Percentiles rank a stretch among this genome's conserved stretches.
Evolutionary conservation across 2,329 filamentous ascomycete genomes (phyloP).

Genomic region (Ophiostoma himal-ulmi): DNA sequence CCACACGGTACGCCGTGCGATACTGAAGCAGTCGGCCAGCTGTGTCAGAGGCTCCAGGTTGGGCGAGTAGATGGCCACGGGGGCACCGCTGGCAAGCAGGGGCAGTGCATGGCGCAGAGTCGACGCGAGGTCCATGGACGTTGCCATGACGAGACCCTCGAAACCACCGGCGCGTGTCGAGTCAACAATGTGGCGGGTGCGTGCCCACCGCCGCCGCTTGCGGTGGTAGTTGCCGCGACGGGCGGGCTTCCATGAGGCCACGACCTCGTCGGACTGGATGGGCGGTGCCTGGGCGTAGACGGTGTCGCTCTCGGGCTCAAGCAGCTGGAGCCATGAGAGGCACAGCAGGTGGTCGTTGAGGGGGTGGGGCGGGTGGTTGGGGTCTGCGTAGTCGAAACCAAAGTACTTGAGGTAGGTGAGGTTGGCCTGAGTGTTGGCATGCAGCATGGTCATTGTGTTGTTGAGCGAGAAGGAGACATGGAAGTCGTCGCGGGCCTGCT

Average conservation of each 20-base stretch:
- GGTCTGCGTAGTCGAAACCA: constrained; percentile 67
- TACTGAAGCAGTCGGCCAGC: constrained; percentile 78
- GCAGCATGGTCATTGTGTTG: constrained; percentile 76
- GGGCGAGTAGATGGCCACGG: constrained; percentile 79
- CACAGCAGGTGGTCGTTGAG: constrained; percentile 75
- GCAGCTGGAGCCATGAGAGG: constrained; percentile 85
- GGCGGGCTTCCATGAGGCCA: constrained; percentile 70
- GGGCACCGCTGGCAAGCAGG: constrained; percentile 73
- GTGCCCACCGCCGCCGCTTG: constrained; percentile 78
- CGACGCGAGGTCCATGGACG: constrained; percentile 71
- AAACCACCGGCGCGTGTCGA: constrained; percentile 70
- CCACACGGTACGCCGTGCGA: constrained; percentile 72
- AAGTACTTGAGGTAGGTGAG: constrained; percentile 85
- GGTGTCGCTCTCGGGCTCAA: constrained; percentile 68
- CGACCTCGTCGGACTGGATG: constrained; percentile 50
- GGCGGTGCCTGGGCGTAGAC: constrained; percentile 65
- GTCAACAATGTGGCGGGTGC: constrained; percentile 66
- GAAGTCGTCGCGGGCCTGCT: constrained; percentile 41
- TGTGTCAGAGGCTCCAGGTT: constrained; percentile 71
- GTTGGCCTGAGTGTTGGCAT: constrained; percentile 80
- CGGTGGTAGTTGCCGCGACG: constrained; percentile 81
- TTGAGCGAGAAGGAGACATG: constrained; percentile 60
- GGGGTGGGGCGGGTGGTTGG: constrained; percentile 64
- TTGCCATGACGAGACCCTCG: constrained; percentile 76
- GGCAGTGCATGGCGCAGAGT: constrained; percentile 72